phyloP scores from a whole-genome alignment of 2,329 filamentous ascomycete species.

The Microdochium trichocladiopsis region DNA sequence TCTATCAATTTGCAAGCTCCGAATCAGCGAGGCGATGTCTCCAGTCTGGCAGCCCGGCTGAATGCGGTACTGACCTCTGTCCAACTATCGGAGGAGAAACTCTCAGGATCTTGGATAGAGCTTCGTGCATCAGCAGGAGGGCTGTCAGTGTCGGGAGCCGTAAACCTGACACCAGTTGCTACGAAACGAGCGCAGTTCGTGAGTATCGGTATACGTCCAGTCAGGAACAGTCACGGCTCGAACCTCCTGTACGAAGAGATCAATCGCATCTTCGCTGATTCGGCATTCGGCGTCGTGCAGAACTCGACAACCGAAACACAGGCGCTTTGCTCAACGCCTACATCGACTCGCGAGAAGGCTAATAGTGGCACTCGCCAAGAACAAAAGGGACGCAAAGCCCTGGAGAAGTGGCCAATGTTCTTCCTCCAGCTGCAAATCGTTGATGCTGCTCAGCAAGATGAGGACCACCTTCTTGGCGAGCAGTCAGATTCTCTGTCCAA shows the following conservation, averaged over 20 bases:
- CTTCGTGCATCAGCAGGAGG: constrained; percentile 58
- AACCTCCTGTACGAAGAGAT: constrained; percentile 70
- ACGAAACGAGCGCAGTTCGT: constrained; percentile 74
- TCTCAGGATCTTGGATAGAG: constrained; percentile 52
- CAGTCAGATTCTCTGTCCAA: not conserved
- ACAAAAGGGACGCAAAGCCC: constrained; percentile 50
- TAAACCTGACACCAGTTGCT: constrained; percentile 64
- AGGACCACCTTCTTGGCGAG: not conserved
- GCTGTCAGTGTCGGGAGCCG: constrained; percentile 60
- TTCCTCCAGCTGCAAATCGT: constrained; percentile 57
- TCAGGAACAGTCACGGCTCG: constrained; percentile 46
- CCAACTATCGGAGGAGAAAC: not conserved
- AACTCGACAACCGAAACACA: constrained; percentile 15
- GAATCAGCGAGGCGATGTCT: constrained; percentile 5
- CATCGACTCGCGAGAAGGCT: constrained; percentile 24
- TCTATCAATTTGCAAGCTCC: constrained; percentile 3
- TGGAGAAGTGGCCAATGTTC: constrained; percentile 88
- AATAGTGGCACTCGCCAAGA: constrained; percentile 43
- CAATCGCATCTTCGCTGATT: constrained; percentile 69
- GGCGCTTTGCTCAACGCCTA: not conserved
- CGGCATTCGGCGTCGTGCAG: constrained; percentile 64
- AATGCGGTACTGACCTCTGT: constrained; percentile 32
- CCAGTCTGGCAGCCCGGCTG: constrained; percentile 17
- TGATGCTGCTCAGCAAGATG: not conserved
- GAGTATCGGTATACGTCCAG: constrained; percentile 64